Evolutionary conservation across 2,329 filamentous ascomycete species (phyloP).

Genomic region (Aspergillus latus): DNA sequence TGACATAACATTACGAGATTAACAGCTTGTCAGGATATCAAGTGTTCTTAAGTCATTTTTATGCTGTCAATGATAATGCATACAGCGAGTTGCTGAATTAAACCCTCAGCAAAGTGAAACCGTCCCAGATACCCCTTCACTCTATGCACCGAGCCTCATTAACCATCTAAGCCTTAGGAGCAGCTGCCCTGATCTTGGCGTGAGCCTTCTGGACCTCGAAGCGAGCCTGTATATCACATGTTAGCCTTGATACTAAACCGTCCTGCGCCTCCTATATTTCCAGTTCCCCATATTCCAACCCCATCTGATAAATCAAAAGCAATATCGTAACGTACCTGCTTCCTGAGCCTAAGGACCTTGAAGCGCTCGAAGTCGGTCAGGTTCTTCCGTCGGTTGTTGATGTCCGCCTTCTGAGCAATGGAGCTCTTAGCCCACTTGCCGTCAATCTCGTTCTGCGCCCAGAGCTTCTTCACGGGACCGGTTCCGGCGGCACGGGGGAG

Average conservation of each 20-base stretch:
- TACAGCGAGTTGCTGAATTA: constrained; percentile 40
- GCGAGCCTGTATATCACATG: constrained; percentile 57
- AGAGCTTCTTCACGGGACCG: constrained; percentile 78
- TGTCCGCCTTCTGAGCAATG: constrained; percentile 91
- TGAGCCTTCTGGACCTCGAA: constrained; percentile 97
- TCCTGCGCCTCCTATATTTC: neutral
- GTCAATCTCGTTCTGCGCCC: constrained; percentile 90
- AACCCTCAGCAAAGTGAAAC: constrained; percentile 40
- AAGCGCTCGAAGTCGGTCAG: constrained; percentile 99
- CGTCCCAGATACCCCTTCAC: constrained; percentile 43
- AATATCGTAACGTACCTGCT: constrained; percentile 69
- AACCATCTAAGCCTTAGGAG: constrained; percentile 60
- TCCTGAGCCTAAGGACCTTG: constrained; percentile 99
- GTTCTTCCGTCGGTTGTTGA: constrained; percentile 80
- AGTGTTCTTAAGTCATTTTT: constrained; percentile 44
- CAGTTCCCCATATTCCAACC: neutral
- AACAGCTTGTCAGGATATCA: constrained; percentile 37
- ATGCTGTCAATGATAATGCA: constrained; percentile 43
- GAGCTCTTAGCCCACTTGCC: constrained; percentile 86
- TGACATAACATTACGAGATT: constrained; percentile 23
- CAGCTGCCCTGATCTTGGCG: constrained; percentile 84
- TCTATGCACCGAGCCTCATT: constrained; percentile 44
- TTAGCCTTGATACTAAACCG: constrained; percentile 15
- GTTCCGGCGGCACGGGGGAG: constrained; percentile 83
- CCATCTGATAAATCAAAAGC: neutral